Conservation (phyloP, 1,284 basidiomycete genomes). For the Pholiota adiposa region DNA sequence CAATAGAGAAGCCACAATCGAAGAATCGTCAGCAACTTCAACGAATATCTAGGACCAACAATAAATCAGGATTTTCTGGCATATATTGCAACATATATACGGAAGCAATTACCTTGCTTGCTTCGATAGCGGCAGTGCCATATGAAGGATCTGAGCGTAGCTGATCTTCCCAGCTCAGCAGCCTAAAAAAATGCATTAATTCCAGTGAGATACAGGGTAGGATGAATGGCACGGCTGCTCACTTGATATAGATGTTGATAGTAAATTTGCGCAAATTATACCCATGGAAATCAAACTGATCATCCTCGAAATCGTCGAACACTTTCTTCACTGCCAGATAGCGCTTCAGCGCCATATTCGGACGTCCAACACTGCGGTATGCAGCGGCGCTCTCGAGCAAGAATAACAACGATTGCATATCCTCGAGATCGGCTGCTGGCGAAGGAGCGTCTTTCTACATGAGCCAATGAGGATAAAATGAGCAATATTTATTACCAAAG, state of each 20-base stretch:
- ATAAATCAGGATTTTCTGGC: neutral
- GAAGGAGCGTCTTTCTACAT: slow-evolving; percentile 80
- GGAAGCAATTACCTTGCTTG: slow-evolving; percentile 53
- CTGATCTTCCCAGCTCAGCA: slow-evolving; percentile 85
- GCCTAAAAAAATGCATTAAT: slow-evolving; percentile 43
- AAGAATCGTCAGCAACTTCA: slow-evolving; percentile 76
- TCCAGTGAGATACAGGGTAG: neutral
- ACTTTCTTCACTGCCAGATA: slow-evolving; percentile 83
- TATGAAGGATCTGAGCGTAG: slow-evolving; percentile 80
- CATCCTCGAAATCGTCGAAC: slow-evolving; percentile 91
- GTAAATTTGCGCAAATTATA: slow-evolving; percentile 94
- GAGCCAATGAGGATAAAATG: slow-evolving; percentile 9
- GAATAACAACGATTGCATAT: slow-evolving; percentile 96
- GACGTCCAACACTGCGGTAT: slow-evolving; percentile 65
- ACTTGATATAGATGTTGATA: slow-evolving; percentile 86
- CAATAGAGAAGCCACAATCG: slow-evolving; percentile 48
- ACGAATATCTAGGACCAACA: slow-evolving; percentile 67
- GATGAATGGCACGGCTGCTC: slow-evolving; percentile 20
- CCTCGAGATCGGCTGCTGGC: slow-evolving; percentile 85
- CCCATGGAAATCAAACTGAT: slow-evolving; percentile 98
- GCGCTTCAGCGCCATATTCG: slow-evolving; percentile 88
- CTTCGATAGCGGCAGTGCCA: slow-evolving; percentile 73
- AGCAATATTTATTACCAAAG: neutral
- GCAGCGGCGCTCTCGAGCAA: slow-evolving; percentile 84
- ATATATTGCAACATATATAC: neutral